These are phyloP conservation scores for Orychophragmus violaceus DNA, from an alignment of 345 rosid genomes.

Conservation along the genomic window DNA sequence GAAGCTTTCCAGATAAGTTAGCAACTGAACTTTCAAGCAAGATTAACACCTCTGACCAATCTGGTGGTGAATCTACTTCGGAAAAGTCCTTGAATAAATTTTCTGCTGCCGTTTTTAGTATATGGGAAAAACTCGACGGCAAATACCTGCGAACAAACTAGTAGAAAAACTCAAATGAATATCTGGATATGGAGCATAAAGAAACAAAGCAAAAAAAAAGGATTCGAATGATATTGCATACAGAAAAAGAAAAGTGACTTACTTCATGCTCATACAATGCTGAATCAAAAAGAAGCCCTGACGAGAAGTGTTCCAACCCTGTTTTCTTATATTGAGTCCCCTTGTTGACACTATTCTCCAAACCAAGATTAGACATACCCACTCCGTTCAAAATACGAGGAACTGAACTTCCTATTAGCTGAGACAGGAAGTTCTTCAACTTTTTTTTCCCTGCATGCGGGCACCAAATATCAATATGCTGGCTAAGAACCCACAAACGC, in stretches of 20 bases:
- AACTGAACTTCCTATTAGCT: slow-evolving; percentile 46
- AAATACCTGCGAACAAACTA: slow-evolving; percentile 91
- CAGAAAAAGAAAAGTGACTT: slow-evolving; percentile 32
- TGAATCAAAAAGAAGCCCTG: slow-evolving; percentile 56
- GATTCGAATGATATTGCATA: neutral
- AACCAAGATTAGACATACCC: slow-evolving; percentile 16
- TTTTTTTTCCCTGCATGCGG: slow-evolving; percentile 50
- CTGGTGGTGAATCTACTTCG: slow-evolving; percentile 32
- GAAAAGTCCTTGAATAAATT: slow-evolving; percentile 31
- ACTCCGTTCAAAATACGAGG: slow-evolving; percentile 28
- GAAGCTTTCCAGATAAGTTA: slow-evolving; percentile 23
- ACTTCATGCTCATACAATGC: slow-evolving; percentile 67
- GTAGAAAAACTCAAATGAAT: slow-evolving; percentile 29
- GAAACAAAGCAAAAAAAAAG: neutral
- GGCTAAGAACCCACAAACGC: slow-evolving; percentile 70
- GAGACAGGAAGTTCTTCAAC: slow-evolving; percentile 59
- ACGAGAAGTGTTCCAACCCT: slow-evolving; percentile 46
- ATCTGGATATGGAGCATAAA: slow-evolving; percentile 1
- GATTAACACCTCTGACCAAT: slow-evolving; percentile 56
- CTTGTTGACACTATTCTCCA: slow-evolving; percentile 25
- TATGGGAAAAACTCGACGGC: slow-evolving; percentile 50
- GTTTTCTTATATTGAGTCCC: slow-evolving; percentile 33
- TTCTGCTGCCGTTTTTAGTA: slow-evolving; percentile 44
- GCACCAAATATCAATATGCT: slow-evolving; percentile 76
- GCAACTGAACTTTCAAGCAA: slow-evolving; percentile 40